Percentiles rank a stretch among this genome's conserved stretches.
phyloP scores from a whole-genome alignment of 2,329 filamentous ascomycete species.

The Esteya vermicola region DNA sequence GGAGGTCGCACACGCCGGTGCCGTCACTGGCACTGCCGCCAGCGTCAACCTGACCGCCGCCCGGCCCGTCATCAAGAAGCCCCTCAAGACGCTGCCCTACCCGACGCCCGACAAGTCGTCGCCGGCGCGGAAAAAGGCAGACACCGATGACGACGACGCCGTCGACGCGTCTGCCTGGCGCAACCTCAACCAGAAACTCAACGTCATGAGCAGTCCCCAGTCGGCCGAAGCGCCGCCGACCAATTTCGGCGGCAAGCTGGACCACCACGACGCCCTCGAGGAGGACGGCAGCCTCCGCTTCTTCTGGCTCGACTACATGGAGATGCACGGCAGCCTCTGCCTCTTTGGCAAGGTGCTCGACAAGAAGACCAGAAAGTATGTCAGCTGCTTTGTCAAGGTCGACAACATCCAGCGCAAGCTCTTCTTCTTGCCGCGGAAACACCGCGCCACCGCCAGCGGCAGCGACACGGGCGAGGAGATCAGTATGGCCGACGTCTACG shows the following conservation, averaged over 20 bases:
- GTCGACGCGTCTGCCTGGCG: slow-evolving; percentile 83
- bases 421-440: slow-evolving; percentile 76
- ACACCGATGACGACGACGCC: slow-evolving; percentile 26
- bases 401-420: slow-evolving; percentile 89
- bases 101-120: slow-evolving; percentile 67
- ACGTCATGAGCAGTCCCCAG: slow-evolving; percentile 57
- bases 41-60: slow-evolving; percentile 79
- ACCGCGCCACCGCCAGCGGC: slow-evolving; percentile 38
- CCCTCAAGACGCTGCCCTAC: slow-evolving; percentile 48
- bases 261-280: slow-evolving; percentile 75
- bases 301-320: slow-evolving; percentile 95
- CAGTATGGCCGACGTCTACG: slow-evolving; percentile 77
- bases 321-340: slow-evolving; percentile 80
- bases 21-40: slow-evolving; percentile 46
- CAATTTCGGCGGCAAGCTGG: slow-evolving; percentile 75
- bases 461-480: slow-evolving; percentile 63
- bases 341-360: slow-evolving; percentile 94
- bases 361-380: slow-evolving; percentile 62
- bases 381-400: slow-evolving; percentile 90
- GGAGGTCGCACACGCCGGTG: slow-evolving; percentile 68
- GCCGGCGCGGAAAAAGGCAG: slow-evolving; percentile 31
- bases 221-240: slow-evolving; percentile 37
- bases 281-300: slow-evolving; percentile 82
- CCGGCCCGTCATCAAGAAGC: slow-evolving; percentile 62
- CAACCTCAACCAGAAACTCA: slow-evolving; percentile 69